These are phyloP conservation scores for Mortierella sp. DNA, from an alignment of 371 early-diverging fungal species.

Conservation along the genomic window DNA sequence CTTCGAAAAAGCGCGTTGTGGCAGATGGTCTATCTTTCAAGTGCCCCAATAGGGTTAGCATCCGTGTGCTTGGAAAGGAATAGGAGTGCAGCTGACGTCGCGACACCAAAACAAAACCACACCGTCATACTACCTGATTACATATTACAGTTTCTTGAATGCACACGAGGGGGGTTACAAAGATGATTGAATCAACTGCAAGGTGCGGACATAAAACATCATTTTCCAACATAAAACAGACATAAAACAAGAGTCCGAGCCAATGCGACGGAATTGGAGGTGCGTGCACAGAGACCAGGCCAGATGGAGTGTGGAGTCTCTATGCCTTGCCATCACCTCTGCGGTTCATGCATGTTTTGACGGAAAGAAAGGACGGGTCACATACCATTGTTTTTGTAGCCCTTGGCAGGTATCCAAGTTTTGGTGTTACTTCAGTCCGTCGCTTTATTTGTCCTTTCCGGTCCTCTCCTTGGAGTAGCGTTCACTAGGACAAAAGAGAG, in stretches of 20 bases:
- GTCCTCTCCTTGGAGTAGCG: not conserved
- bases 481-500: too few relatives aligned
- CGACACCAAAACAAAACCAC: too few relatives aligned
- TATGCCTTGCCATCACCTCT: not conserved
- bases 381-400: not conserved
- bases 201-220: not conserved
- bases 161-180: not conserved
- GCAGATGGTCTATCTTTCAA: not conserved
- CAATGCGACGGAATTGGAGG: not conserved
- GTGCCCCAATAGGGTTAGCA: not conserved
- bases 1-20: too few relatives aligned
- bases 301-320: not conserved
- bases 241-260: not conserved
- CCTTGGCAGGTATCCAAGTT: not conserved
- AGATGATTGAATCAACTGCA: not conserved
- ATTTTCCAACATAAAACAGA: not conserved
- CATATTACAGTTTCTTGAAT: not conserved
- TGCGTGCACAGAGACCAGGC: not conserved
- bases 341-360: not conserved
- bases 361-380: not conserved
- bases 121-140: too few relatives aligned
- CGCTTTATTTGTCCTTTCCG: not conserved
- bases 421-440: not conserved
- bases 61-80: not conserved
- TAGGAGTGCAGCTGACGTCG: not conserved